These are phyloP conservation scores for Clarireedia paspali DNA, from an alignment of 2,329 filamentous ascomycete species.

Conservation along the genomic window DNA sequence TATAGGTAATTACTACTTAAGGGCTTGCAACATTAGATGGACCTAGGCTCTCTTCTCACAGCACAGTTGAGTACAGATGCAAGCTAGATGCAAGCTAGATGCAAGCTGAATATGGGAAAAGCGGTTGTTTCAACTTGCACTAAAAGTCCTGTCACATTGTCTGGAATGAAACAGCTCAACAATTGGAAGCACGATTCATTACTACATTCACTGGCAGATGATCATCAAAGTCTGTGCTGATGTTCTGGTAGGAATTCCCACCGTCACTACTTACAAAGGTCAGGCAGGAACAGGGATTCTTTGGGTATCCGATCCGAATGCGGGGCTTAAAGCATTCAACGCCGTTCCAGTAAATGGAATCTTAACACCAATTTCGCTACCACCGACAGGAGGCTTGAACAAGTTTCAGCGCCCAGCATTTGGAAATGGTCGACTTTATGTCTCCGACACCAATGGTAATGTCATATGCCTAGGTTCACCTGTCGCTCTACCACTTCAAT, in stretches of 20 bases:
- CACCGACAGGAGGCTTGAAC: slow-evolving; percentile 29
- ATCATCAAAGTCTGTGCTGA: slow-evolving; percentile 23
- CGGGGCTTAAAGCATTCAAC: slow-evolving; percentile 31
- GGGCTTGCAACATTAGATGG: no score
- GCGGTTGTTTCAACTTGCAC: no score
- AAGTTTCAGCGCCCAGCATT: slow-evolving; percentile 34
- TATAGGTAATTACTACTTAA: no score
- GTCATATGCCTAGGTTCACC: slow-evolving; percentile 28
- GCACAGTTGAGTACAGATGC: no score
- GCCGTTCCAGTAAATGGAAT: slow-evolving; percentile 32
- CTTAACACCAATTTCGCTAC: slow-evolving; percentile 28
- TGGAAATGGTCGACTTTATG: slow-evolving; percentile 31
- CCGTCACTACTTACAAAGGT: slow-evolving; percentile 29
- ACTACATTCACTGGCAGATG: not conserved
- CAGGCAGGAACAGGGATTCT: slow-evolving; percentile 30
- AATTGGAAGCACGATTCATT: no score
- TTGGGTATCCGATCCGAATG: slow-evolving; percentile 32
- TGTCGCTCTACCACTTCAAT: slow-evolving; percentile 32
- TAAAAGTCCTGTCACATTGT: no score
- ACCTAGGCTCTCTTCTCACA: no score
- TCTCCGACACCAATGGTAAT: slow-evolving; percentile 20
- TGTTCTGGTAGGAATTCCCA: slow-evolving; percentile 17
- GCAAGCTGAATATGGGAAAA: no score
- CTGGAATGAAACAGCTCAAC: no score
- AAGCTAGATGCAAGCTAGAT: no score